A percentile compares a stretch with the other conserved stretches of the same genome.
These are phyloP conservation scores for Piper longum DNA, from an alignment of 164 flowering plant genomes.

Conservation along the genomic window DNA sequence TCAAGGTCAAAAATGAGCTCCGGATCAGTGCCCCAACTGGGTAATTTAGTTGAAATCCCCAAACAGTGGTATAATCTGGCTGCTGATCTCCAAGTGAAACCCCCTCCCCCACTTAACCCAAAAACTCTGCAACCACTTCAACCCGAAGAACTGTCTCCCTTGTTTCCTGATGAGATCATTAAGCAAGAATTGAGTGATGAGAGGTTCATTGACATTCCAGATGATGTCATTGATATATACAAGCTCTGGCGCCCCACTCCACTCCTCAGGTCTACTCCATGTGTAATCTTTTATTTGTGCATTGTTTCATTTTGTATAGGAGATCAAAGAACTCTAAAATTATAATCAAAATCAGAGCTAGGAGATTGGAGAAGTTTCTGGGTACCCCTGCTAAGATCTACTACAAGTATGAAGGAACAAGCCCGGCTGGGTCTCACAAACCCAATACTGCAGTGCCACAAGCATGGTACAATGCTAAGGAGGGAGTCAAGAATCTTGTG, in stretches of 20 bases:
- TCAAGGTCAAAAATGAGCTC: neutral
- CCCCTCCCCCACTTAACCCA: constrained; percentile 79
- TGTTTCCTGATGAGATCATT: constrained; percentile 75
- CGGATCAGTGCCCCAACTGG: neutral
- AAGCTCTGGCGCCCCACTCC: constrained; percentile 96
- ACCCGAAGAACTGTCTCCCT: constrained; percentile 67
- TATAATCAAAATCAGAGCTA: constrained; percentile 44
- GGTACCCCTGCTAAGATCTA: constrained; percentile 89
- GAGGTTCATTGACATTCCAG: constrained; percentile 70
- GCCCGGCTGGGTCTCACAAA: constrained; percentile 98
- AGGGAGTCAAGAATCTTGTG: constrained; percentile 73
- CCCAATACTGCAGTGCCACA: constrained; percentile 95
- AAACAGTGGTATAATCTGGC: constrained; percentile 70
- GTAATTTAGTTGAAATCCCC: neutral
- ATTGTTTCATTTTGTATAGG: neutral
- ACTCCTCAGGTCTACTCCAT: constrained; percentile 47
- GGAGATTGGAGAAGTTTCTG: constrained; percentile 86
- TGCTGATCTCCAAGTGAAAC: constrained; percentile 77
- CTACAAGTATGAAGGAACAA: constrained; percentile 91
- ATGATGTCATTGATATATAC: constrained; percentile 73
- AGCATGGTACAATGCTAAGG: constrained; percentile 76
- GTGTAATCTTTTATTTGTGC: neutral
- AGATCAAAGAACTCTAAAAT: neutral
- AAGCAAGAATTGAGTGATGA: constrained; percentile 62
- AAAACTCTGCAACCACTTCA: constrained; percentile 48